Conservation (phyloP, 73 alveolate genomes). For the Paramecium sexaurelia region DNA sequence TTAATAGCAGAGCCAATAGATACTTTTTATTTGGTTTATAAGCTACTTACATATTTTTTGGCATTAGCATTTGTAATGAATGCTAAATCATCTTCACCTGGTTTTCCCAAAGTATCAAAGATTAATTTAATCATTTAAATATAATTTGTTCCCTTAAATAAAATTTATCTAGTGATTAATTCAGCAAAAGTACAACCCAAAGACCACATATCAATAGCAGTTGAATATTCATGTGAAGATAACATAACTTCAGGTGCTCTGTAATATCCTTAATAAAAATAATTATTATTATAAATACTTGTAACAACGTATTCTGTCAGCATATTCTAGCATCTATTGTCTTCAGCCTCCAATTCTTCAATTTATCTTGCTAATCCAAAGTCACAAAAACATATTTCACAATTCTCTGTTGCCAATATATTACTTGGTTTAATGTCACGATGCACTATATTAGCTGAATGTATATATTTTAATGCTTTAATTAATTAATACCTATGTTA, state of each 20-base stretch:
- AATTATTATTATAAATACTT: not conserved
- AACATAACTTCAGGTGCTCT: constrained; percentile 86
- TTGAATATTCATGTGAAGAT: constrained; percentile 73
- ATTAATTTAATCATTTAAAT: constrained; percentile 74
- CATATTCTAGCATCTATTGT: not conserved
- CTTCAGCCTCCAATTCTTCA: constrained; percentile 60
- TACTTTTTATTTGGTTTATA: not conserved
- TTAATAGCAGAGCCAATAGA: constrained; percentile 28
- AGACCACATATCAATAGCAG: constrained; percentile 82
- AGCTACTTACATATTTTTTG: constrained; percentile 50
- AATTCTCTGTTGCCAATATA: constrained; percentile 65
- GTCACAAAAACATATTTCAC: constrained; percentile 70
- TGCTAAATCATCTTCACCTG: constrained; percentile 55
- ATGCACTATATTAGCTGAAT: constrained; percentile 65
- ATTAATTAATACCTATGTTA: constrained; percentile 51
- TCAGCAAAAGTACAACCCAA: constrained; percentile 88
- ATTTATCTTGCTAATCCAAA: constrained; percentile 67
- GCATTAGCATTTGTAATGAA: constrained; percentile 61
- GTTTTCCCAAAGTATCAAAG: constrained; percentile 65
- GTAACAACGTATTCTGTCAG: constrained; percentile 83
- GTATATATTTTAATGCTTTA: constrained; percentile 62
- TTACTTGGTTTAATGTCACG: constrained; percentile 65
- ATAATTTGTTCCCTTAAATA: constrained; percentile 78
- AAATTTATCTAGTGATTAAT: constrained; percentile 71
- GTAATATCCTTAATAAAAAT: constrained; percentile 62